phyloP scores from a whole-genome alignment of 129 eudicot species.

The Erigeron canadensis region DNA sequence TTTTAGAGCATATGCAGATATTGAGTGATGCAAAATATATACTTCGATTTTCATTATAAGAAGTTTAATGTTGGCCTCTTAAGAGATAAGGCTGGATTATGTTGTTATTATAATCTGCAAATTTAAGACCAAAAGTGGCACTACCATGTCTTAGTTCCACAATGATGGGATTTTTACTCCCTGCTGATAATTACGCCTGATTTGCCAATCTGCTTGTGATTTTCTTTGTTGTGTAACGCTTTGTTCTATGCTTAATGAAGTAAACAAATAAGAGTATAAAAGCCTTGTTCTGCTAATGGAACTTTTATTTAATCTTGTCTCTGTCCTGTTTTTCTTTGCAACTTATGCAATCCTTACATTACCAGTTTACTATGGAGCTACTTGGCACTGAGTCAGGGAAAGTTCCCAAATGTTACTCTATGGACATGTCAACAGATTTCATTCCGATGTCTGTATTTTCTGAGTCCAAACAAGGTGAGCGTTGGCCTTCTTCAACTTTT shows the following conservation, averaged over 20 bases:
- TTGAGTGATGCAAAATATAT: no score
- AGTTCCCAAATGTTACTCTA: conserved; percentile 62
- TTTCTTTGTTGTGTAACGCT: neutral
- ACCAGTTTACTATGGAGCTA: conserved; percentile 89
- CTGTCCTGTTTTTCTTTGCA: conserved; percentile 5
- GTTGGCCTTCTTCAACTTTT: neutral
- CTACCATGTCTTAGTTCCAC: neutral
- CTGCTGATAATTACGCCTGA: neutral
- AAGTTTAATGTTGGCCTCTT: no score
- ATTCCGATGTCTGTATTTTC: conserved; percentile 89
- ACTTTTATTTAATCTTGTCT: neutral
- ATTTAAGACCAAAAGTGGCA: no score
- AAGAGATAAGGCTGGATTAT: no score
- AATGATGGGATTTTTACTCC: conserved; percentile 10
- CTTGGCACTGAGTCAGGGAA: conserved; percentile 60
- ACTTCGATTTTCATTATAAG: no score
- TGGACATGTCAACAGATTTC: conserved; percentile 86
- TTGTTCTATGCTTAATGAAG: conserved; percentile 12
- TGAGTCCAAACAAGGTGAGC: conserved; percentile 79
- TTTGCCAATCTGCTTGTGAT: neutral
- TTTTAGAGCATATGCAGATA: no score
- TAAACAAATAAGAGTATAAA: conserved; percentile 11
- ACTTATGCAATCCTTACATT: conserved; percentile 37
- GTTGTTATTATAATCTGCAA: no score
- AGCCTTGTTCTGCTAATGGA: conserved; percentile 8